A percentile compares a stretch with the other conserved stretches of the same genome.
Conservation (phyloP, 2,329 filamentous ascomycete species). For the Fusarium coffeatum region DNA sequence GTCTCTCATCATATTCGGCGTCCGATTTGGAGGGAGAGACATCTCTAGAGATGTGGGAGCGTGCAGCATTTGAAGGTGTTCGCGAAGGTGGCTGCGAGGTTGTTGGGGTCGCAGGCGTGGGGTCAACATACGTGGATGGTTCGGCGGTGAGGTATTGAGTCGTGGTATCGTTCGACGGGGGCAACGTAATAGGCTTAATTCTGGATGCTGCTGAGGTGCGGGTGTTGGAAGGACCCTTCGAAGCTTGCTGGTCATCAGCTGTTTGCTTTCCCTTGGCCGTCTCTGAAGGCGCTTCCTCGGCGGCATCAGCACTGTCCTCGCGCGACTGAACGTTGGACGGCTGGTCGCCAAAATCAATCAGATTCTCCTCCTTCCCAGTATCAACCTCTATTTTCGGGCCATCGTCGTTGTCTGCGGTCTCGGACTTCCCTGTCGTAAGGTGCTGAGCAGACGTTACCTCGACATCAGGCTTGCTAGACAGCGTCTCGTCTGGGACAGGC, state of each 20-base stretch:
- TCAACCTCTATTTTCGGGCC: conserved; percentile 4
- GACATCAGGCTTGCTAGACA: conserved; percentile 45
- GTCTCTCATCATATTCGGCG: conserved; percentile 68
- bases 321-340: conserved; percentile 8
- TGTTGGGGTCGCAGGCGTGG: conserved; percentile 67
- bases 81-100: conserved; percentile 68
- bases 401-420: conserved; percentile 2
- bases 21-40: conserved; percentile 65
- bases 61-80: conserved; percentile 65
- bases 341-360: conserved; percentile 42
- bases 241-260: conserved; percentile 27
- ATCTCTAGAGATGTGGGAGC: conserved; percentile 58
- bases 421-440: conserved; percentile 30
- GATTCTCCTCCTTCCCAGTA: conserved; percentile 17
- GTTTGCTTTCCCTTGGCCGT: conserved; percentile 45
- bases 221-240: conserved; percentile 41
- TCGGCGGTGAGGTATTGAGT: conserved; percentile 62
- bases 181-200: conserved; percentile 58
- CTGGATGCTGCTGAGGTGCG: conserved; percentile 62
- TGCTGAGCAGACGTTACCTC: conserved; percentile 43
- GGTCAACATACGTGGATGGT: conserved; percentile 64
- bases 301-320: conserved; percentile 7
- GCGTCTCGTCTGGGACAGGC: conserved; percentile 47
- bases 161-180: conserved; percentile 51
- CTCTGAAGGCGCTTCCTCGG: conserved; percentile 20